These are phyloP conservation scores for Ophiostoma sp. DNA, from an alignment of 2,329 filamentous ascomycete genomes.

Conservation along the genomic window DNA sequence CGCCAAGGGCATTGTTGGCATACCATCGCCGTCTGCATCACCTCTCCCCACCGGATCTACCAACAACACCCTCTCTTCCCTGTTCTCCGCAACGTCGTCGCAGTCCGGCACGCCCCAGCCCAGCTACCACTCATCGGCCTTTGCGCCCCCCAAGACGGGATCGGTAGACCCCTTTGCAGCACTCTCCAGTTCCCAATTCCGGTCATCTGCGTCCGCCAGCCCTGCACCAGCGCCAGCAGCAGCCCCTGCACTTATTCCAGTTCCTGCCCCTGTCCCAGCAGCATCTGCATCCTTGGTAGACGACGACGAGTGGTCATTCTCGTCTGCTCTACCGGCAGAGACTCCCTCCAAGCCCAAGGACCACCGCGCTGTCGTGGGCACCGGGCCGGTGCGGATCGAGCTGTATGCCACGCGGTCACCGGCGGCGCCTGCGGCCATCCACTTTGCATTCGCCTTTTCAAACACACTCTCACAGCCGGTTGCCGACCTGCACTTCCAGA, in stretches of 20 bases:
- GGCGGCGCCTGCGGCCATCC: constrained; percentile 52
- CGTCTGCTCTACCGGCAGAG: constrained; percentile 70
- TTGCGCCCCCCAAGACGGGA: constrained; percentile 39
- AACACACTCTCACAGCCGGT: constrained; percentile 70
- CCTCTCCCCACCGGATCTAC: constrained; percentile 27
- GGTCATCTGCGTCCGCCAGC: constrained; percentile 34
- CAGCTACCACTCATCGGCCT: constrained; percentile 43
- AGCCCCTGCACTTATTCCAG: constrained; percentile 31
- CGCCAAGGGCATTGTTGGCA: constrained; percentile 41
- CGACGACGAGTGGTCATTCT: constrained; percentile 93
- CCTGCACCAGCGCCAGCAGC: constrained; percentile 27
- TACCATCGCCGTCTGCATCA: constrained; percentile 22
- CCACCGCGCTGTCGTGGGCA: constrained; percentile 62
- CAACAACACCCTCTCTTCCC: constrained; percentile 44
- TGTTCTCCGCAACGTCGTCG: constrained; percentile 44
- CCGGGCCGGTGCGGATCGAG: constrained; percentile 64
- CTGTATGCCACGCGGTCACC: constrained; percentile 62
- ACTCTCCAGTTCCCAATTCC: constrained; percentile 38
- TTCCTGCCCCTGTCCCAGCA: constrained; percentile 29
- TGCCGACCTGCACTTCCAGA: constrained; percentile 77
- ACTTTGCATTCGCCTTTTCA: constrained; percentile 73
- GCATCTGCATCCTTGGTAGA: constrained; percentile 38
- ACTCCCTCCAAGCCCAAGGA: constrained; percentile 47
- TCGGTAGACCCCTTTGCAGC: constrained; percentile 50
- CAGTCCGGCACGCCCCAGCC: constrained; percentile 51